Evolutionary conservation across 176 grass and related monocot genomes (phyloP).

Genomic region (Juncus inflexus): DNA sequence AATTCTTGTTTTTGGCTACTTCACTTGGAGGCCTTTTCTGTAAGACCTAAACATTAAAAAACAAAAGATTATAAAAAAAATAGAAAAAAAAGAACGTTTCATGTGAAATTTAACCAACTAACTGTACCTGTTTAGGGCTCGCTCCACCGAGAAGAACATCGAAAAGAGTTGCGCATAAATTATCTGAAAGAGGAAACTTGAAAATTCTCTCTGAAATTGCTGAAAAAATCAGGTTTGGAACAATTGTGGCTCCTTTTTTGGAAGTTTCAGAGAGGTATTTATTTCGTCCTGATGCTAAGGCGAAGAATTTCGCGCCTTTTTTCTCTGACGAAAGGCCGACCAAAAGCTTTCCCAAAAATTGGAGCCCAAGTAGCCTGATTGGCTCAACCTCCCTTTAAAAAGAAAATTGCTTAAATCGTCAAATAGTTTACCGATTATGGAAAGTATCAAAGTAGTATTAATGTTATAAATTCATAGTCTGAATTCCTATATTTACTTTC

Average conservation of each 20-base stretch:
- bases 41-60: constrained; percentile 61
- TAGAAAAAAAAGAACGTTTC: constrained; percentile 2
- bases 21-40: constrained; percentile 67
- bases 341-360: constrained; percentile 89
- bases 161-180: constrained; percentile 88
- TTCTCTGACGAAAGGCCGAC: constrained; percentile 78
- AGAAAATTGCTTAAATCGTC: background rate
- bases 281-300: constrained; percentile 61
- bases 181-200: constrained; percentile 82
- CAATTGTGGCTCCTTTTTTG: constrained; percentile 44
- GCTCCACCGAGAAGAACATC: constrained; percentile 98
- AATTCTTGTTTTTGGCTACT: constrained; percentile 45
- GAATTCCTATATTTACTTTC: background rate
- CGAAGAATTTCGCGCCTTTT: constrained; percentile 78
- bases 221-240: constrained; percentile 59
- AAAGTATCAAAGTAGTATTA: constrained; percentile 18
- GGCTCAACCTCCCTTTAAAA: constrained; percentile 70
- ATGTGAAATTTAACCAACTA: constrained; percentile 15
- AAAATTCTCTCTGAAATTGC: constrained; percentile 79
- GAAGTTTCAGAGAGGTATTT: constrained; percentile 57
- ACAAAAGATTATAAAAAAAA: constrained; percentile 25
- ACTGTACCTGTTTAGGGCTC: constrained; percentile 91
- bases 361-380: constrained; percentile 86
- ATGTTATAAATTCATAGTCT: background rate
- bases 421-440: background rate